Percentiles rank a stretch among this genome's conserved stretches.
Conservation (phyloP, 2,329 filamentous ascomycete genomes). For the Neofusicoccum kwambonambiense region DNA sequence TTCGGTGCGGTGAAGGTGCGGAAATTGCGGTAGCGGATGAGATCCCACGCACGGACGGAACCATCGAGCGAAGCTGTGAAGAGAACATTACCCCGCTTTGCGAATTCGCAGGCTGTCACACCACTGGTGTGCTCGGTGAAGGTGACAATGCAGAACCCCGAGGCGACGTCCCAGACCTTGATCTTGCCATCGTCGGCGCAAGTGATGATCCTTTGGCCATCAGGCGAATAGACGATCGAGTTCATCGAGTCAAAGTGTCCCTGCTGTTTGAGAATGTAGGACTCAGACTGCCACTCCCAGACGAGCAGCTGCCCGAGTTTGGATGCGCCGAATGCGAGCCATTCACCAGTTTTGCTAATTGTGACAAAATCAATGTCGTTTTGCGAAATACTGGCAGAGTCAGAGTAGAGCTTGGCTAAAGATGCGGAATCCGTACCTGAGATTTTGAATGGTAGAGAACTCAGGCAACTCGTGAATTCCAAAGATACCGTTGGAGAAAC, state of each 20-base stretch:
- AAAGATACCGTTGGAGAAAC: constrained; percentile 93
- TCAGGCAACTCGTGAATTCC: constrained; percentile 93
- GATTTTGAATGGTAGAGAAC: constrained; percentile 90
- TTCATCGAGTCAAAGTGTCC: constrained; percentile 97
- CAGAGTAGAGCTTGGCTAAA: constrained; percentile 2
- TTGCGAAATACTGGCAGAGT: constrained; percentile 77
- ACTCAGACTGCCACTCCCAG: constrained; percentile 99
- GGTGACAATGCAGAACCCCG: constrained; percentile 95
- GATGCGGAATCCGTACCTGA: constrained; percentile 44
- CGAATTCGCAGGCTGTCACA: constrained; percentile 91
- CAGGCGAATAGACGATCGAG: constrained; percentile 85
- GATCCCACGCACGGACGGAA: constrained; percentile 91
- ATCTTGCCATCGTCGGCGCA: constrained; percentile 96
- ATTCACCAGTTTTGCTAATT: constrained; percentile 92
- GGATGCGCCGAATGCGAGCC: constrained; percentile 94
- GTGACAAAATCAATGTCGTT: constrained; percentile 94
- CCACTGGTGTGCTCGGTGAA: constrained; percentile 96
- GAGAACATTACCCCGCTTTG: constrained; percentile 90
- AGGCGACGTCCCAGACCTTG: constrained; percentile 96
- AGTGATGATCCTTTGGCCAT: constrained; percentile 89
- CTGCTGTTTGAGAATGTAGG: constrained; percentile 97
- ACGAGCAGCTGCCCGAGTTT: constrained; percentile 94
- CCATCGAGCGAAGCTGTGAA: constrained; percentile 96
- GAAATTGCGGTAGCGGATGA: constrained; percentile 95
- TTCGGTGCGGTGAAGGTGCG: constrained; percentile 94